Conservation (phyloP, 441 rosid species). For the Geranium incanum region DNA sequence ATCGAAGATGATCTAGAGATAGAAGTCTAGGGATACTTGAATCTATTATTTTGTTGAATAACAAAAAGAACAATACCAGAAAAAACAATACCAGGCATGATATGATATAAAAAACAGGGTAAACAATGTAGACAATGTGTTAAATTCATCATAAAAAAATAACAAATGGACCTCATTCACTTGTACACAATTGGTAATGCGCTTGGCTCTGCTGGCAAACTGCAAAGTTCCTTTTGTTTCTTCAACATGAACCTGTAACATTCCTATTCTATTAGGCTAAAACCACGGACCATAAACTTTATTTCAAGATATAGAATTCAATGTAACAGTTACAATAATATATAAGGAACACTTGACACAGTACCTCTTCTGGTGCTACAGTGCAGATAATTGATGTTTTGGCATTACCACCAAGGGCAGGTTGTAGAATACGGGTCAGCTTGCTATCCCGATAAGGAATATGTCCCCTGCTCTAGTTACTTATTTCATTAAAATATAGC, state of each 20-base stretch:
- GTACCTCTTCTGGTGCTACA: slow-evolving; percentile 90
- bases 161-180: slow-evolving; percentile 67
- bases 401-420: slow-evolving; percentile 94
- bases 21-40: background rate
- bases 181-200: slow-evolving; percentile 85
- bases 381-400: slow-evolving; percentile 93
- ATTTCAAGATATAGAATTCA: background rate
- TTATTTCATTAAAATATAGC: slow-evolving; percentile 14
- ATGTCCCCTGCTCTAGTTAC: slow-evolving; percentile 53
- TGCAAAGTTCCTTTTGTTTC: slow-evolving; percentile 90
- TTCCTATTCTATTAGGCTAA: slow-evolving; percentile 8
- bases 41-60: background rate
- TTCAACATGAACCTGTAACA: slow-evolving; percentile 69
- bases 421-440: slow-evolving; percentile 91
- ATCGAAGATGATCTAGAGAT: background rate
- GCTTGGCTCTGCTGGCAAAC: slow-evolving; percentile 93
- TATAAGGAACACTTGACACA: slow-evolving; percentile 6
- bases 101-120: background rate
- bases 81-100: background rate
- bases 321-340: background rate
- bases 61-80: background rate
- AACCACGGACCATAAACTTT: slow-evolving; percentile 14
- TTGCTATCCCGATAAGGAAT: slow-evolving; percentile 97
- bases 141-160: slow-evolving; percentile 15
- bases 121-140: slow-evolving; percentile 7